phyloP scores from a whole-genome alignment of 106 monocot species.

The Acorus gramineus region DNA sequence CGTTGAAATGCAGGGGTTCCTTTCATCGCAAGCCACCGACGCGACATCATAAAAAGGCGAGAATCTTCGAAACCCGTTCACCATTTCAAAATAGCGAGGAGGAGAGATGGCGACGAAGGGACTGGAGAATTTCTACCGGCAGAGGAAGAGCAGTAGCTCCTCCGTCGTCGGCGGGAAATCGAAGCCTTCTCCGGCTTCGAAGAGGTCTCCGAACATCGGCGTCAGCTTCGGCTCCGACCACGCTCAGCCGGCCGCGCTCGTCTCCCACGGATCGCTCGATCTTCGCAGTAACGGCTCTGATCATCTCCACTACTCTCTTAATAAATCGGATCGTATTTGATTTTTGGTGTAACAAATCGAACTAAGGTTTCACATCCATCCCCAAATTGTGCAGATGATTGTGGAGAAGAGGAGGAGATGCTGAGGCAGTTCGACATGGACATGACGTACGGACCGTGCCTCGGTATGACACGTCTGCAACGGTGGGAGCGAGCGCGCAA shows the following conservation, averaged over 20 bases:
- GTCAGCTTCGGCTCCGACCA: conserved; percentile 3
- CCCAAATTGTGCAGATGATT: conserved; percentile 12
- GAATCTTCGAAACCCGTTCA: no score
- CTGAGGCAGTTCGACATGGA: conserved; percentile 81
- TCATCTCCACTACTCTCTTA: not conserved
- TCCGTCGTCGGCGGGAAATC: conserved; percentile 6
- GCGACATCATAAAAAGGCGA: no score
- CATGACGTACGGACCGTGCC: conserved; percentile 65
- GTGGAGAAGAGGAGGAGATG: conserved; percentile 36
- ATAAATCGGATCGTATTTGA: not conserved
- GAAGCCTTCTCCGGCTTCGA: conserved; percentile 5
- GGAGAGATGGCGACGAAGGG: conserved; percentile 36
- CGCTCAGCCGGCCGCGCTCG: conserved; percentile 33
- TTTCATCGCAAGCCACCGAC: no score
- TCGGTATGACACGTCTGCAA: conserved; percentile 50
- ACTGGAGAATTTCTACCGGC: conserved; percentile 74
- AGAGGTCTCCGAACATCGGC: conserved; percentile 15
- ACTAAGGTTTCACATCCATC: not conserved
- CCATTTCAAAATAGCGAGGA: no score
- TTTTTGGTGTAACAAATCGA: not conserved
- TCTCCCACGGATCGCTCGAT: conserved; percentile 36
- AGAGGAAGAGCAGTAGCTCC: conserved; percentile 39
- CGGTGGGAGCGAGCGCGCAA: conserved; percentile 60
- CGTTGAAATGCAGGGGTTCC: no score
- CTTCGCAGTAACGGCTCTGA: conserved; percentile 26